Evolutionary conservation across 768 basidiomycete species (phyloP).

Genomic region (Lyophyllum shimeji): DNA sequence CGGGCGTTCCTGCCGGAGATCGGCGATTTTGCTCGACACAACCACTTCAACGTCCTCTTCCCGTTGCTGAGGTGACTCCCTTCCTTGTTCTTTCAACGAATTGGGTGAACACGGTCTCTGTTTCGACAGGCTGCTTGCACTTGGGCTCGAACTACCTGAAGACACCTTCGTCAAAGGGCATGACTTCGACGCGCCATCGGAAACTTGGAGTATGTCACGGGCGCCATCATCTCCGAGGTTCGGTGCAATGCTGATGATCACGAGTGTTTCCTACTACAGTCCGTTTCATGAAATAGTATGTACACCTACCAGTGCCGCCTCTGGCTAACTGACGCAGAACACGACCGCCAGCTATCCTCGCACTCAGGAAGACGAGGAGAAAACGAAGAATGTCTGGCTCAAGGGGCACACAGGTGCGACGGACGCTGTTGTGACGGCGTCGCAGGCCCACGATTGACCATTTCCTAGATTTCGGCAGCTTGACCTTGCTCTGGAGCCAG

Average conservation of each 20-base stretch:
- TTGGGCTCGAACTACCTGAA: slow-evolving; percentile 46
- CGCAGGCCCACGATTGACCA: background rate
- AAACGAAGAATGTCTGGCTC: slow-evolving; percentile 46
- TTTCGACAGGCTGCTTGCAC: slow-evolving; percentile 33
- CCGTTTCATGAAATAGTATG: slow-evolving; percentile 51
- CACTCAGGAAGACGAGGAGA: slow-evolving; percentile 38
- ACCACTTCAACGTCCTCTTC: slow-evolving; percentile 35
- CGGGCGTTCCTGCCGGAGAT: slow-evolving; percentile 37
- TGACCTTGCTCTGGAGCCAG: slow-evolving; percentile 50
- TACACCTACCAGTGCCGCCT: background rate
- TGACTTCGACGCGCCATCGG: slow-evolving; percentile 30
- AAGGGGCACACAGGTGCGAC: slow-evolving; percentile 47
- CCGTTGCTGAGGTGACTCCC: slow-evolving; percentile 31
- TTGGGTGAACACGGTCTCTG: background rate
- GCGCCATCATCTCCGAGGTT: background rate
- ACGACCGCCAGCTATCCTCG: slow-evolving; percentile 36
- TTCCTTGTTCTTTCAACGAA: background rate
- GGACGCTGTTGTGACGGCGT: background rate
- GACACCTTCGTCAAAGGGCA: slow-evolving; percentile 42
- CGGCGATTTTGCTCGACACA: slow-evolving; percentile 32
- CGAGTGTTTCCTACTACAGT: slow-evolving; percentile 22
- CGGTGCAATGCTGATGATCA: background rate
- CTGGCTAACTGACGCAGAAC: background rate
- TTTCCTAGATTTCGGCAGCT: slow-evolving; percentile 38
- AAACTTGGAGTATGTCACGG: slow-evolving; percentile 33